Percentiles rank a stretch among this genome's conserved stretches.
Evolutionary conservation across 768 basidiomycete genomes (phyloP).

Genomic region (Leccinum boreale): DNA sequence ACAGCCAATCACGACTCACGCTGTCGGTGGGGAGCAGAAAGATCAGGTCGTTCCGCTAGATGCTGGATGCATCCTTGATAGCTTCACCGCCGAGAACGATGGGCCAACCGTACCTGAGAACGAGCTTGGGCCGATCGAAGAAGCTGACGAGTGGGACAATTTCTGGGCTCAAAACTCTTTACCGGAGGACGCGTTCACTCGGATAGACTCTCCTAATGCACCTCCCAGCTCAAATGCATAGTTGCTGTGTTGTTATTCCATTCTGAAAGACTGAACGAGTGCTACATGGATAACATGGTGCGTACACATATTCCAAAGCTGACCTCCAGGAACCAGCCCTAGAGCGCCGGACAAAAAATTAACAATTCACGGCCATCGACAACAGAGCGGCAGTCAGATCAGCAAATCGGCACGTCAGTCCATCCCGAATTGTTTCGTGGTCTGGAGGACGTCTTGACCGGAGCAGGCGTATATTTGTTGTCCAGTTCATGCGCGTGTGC

Average conservation of each 20-base stretch:
- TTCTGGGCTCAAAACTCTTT: constrained; percentile 44
- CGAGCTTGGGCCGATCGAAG: constrained; percentile 16
- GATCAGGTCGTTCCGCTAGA: constrained; percentile 36
- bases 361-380: background rate
- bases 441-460: constrained; percentile 6
- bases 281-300: background rate
- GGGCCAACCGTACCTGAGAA: constrained; percentile 23
- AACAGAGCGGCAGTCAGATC: background rate
- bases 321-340: constrained; percentile 17
- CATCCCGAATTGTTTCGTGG: constrained; percentile 16
- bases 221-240: constrained; percentile 13
- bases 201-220: constrained; percentile 9
- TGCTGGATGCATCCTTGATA: constrained; percentile 32
- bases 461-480: constrained; percentile 7
- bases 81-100: constrained; percentile 10
- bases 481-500: constrained; percentile 25
- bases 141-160: constrained; percentile 47
- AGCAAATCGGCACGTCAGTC: constrained; percentile 23
- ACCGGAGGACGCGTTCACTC: constrained; percentile 36
- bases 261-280: constrained; percentile 8
- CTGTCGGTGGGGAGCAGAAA: constrained; percentile 1
- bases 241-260: background rate
- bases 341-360: background rate
- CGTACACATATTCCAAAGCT: background rate
- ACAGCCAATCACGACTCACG: constrained; percentile 9